Percentiles rank a stretch among this genome's conserved stretches.
These are phyloP conservation scores for Flaveria ramosissima DNA, from an alignment of 129 eudicot genomes.

Conservation along the genomic window DNA sequence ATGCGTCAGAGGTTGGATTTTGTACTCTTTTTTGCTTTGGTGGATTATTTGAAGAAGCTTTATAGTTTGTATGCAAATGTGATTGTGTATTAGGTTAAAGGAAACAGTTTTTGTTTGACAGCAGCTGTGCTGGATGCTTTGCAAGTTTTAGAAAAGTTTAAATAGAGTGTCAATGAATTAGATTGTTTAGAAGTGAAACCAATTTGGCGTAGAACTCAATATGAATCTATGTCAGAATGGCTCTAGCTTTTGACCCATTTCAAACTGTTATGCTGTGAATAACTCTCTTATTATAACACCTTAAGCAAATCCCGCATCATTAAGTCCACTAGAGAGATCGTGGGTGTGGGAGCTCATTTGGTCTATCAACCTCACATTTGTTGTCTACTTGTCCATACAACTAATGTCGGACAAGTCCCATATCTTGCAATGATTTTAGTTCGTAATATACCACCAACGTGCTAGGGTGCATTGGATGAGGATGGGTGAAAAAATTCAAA, in stretches of 20 bases:
- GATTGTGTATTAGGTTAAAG: neutral
- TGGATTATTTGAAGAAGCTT: neutral
- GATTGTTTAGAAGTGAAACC: neutral
- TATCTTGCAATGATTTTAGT: no score
- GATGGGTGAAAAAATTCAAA: no score
- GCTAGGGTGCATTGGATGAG: no score
- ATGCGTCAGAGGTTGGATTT: conserved; percentile 60
- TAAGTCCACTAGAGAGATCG: no score
- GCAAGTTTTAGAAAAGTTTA: neutral
- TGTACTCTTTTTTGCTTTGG: neutral
- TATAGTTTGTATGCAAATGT: neutral
- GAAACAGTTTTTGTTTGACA: neutral
- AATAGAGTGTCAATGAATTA: neutral
- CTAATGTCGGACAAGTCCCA: no score
- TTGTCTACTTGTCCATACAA: no score
- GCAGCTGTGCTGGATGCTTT: neutral
- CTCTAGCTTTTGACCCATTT: neutral
- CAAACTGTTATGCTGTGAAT: neutral
- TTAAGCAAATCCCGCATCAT: no score
- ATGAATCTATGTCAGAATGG: neutral
- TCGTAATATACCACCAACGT: no score
- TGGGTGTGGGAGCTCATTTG: no score
- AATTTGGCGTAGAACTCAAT: no score
- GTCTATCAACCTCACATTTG: no score
- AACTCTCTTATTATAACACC: neutral